Base-by-base conservation (phyloP, 257 asterid genomes). In the Knoxia roxburghii region DNA sequence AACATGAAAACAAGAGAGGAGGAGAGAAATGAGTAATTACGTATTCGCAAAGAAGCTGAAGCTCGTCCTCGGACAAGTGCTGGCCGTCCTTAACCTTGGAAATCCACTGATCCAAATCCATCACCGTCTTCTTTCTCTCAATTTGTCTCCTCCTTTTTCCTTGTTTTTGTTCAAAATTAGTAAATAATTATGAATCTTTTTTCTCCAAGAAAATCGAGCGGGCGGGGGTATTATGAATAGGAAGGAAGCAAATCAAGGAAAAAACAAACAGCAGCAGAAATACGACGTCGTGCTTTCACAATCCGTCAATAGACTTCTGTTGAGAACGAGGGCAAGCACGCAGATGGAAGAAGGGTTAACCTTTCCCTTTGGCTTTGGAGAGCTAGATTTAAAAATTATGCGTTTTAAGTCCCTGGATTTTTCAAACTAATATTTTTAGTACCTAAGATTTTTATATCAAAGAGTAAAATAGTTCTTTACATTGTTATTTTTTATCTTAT, bases 31-130 rank as follows among this genome's bases (percentile, higher is more conserved):
- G 52, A 35, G 14, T 32, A 52, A 73, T 59, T 87, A 94, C 99
- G 75, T 90, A 90, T 94, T 94, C 99, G 82, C 99, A 94, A 37
- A 94, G 96, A 67, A 94, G 96, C 88, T 94, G 99, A 75, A 94
- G 97, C 83, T 94, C 95, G 65, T 90, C 97, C 80, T 94, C 99
- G 3, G 99, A 80, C 87, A 94, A 85, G 90, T 94, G 99, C 71
- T 90, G 96, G 48, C 98, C 97, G 43, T 94, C 99, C 71, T 94
- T 94, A 74, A 90, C 99, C 83, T 83, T 88, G n/a, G 81, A 50
- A 66, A 94, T 84, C 98, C 99, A 94, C 89, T 79, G 87, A 84
- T 94, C 99, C 89, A 94, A 83, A 88, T 90, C 98, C 99, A 94
- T 94, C 57, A 46, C 81, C 73, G 70, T 49, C 65, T 45, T 56